These are phyloP conservation scores for Cucumis hystrix DNA, from an alignment of 306 rosid genomes.

Conservation along the genomic window DNA sequence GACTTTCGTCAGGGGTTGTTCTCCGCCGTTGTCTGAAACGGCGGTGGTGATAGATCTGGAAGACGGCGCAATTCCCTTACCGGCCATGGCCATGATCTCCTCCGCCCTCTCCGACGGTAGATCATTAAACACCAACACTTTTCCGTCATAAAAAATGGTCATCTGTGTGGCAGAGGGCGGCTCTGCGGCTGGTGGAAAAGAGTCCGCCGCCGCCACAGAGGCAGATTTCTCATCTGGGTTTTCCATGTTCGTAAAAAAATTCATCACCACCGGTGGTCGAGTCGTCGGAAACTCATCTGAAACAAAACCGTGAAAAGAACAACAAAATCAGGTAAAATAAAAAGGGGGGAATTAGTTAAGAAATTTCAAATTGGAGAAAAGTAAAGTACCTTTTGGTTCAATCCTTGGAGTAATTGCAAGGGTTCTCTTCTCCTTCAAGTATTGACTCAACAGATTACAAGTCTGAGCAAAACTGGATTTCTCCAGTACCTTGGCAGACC, in stretches of 20 bases:
- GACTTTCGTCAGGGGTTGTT: constrained; percentile 16
- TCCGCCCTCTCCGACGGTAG: constrained; percentile 42
- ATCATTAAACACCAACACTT: constrained; percentile 49
- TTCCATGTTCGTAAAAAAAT: constrained; percentile 30
- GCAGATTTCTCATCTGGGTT: constrained; percentile 16
- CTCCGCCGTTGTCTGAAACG: background rate
- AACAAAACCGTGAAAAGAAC: background rate
- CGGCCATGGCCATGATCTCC: constrained; percentile 57
- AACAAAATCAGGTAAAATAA: background rate
- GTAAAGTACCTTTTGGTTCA: background rate
- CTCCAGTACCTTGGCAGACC: constrained; percentile 32
- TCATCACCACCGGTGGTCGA: constrained; percentile 17
- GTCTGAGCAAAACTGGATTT: constrained; percentile 60
- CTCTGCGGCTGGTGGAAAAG: constrained; percentile 20
- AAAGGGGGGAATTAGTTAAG: too few relatives aligned
- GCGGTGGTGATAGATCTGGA: background rate
- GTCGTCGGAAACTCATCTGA: constrained; percentile 9
- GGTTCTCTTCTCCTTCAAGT: constrained; percentile 63
- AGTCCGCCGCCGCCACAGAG: constrained; percentile 9
- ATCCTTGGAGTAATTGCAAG: constrained; percentile 8
- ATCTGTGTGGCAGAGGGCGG: constrained; percentile 30
- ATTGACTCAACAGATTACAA: constrained; percentile 51
- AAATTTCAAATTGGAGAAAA: background rate
- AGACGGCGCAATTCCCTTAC: constrained; percentile 19
- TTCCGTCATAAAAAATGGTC: constrained; percentile 64